These are phyloP conservation scores for Terfezia claveryi DNA, from an alignment of 495 filamentous ascomycete genomes.

Conservation along the genomic window DNA sequence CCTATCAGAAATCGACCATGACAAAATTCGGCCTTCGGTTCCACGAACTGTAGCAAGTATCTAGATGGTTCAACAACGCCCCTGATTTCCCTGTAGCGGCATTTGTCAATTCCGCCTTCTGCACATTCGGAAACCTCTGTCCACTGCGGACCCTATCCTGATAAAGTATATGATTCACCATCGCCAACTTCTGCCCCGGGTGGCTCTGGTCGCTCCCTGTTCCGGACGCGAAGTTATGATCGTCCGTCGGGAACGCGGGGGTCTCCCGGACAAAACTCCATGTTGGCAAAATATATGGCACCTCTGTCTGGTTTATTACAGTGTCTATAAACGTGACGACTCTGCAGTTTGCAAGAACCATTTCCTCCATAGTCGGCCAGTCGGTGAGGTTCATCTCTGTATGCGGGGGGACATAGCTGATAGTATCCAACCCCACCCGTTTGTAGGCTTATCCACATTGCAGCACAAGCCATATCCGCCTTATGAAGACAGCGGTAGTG, in stretches of 20 bases:
- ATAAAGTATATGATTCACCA: background rate
- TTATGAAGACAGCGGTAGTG: no score
- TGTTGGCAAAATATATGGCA: conserved; percentile 45
- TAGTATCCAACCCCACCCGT: conserved; percentile 30
- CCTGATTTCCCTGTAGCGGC: background rate
- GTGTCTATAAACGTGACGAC: conserved; percentile 42
- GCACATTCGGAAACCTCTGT: background rate
- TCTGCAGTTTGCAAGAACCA: conserved; percentile 39
- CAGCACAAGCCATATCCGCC: no score
- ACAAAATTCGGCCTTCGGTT: background rate
- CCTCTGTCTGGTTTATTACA: conserved; percentile 24
- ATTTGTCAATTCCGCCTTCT: background rate
- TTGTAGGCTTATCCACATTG: conserved; percentile 23
- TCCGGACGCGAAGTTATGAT: conserved; percentile 32
- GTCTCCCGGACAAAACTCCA: conserved; percentile 54
- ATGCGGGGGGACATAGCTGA: conserved; percentile 32
- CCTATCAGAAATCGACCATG: background rate
- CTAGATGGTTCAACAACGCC: background rate
- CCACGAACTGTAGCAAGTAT: background rate
- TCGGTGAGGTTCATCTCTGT: conserved; percentile 20
- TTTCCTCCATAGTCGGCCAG: conserved; percentile 41
- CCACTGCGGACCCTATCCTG: background rate
- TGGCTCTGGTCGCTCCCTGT: conserved; percentile 33
- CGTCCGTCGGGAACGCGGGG: conserved; percentile 35
- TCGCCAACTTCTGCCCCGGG: background rate